These are phyloP conservation scores for Brassica nigra DNA, from an alignment of 345 rosid genomes.

Conservation along the genomic window DNA sequence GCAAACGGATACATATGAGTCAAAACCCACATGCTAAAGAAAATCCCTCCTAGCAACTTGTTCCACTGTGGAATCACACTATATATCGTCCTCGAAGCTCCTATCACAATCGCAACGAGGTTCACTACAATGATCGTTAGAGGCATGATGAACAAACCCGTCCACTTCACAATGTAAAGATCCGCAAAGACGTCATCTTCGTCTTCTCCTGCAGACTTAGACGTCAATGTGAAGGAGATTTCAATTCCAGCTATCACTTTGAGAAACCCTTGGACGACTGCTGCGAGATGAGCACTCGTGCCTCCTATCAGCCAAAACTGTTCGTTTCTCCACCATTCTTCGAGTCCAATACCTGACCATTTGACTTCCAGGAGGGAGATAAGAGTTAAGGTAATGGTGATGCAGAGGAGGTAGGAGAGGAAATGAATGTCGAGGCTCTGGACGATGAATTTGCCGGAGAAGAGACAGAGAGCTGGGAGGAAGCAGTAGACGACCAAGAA, in stretches of 20 bases:
- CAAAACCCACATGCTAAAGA: slow-evolving; percentile 91
- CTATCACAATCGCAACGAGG: slow-evolving; percentile 69
- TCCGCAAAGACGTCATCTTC: slow-evolving; percentile 76
- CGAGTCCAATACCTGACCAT: slow-evolving; percentile 83
- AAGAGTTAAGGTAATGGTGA: slow-evolving; percentile 58
- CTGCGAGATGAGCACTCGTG: slow-evolving; percentile 80
- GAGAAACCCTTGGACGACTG: slow-evolving; percentile 83
- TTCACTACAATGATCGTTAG: slow-evolving; percentile 73
- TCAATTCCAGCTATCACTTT: slow-evolving; percentile 83
- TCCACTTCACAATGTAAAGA: slow-evolving; percentile 86
- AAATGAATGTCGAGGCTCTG: slow-evolving; percentile 58
- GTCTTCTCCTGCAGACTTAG: slow-evolving; percentile 72
- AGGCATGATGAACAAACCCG: slow-evolving; percentile 81
- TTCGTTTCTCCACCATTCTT: slow-evolving; percentile 95
- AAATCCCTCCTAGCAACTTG: slow-evolving; percentile 78
- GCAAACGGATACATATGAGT: slow-evolving; percentile 81
- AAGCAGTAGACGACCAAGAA: slow-evolving; percentile 78
- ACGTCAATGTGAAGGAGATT: slow-evolving; percentile 77
- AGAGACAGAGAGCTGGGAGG: slow-evolving; percentile 85
- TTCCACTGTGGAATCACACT: slow-evolving; percentile 88
- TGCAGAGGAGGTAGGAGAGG: slow-evolving; percentile 70
- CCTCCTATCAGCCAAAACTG: slow-evolving; percentile 97
- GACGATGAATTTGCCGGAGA: slow-evolving; percentile 76
- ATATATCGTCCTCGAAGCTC: slow-evolving; percentile 65
- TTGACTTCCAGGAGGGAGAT: slow-evolving; percentile 86